These are phyloP conservation scores for Microstegium vimineum DNA, from an alignment of 176 grass and related monocot genomes.

Conservation along the genomic window DNA sequence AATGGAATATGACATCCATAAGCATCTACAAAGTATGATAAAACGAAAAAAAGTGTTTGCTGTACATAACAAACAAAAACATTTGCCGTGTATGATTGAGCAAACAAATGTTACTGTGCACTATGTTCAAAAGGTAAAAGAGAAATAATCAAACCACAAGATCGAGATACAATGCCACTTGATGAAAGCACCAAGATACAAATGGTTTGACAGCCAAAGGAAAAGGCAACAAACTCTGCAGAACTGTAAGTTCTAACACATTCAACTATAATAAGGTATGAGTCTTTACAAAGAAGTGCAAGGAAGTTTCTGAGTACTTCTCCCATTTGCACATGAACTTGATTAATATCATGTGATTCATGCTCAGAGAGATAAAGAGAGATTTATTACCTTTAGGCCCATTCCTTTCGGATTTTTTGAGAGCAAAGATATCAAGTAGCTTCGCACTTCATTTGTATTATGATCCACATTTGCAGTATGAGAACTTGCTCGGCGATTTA, in stretches of 20 bases:
- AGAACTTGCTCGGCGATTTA: slow-evolving; percentile 32
- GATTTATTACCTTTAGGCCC: slow-evolving; percentile 69
- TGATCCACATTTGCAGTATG: slow-evolving; percentile 47
- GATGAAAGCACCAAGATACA: slow-evolving; percentile 18
- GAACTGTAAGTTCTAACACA: neutral
- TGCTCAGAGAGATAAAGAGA: neutral
- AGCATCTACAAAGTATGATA: slow-evolving; percentile 3
- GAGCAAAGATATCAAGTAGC: slow-evolving; percentile 60
- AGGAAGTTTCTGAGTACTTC: neutral
- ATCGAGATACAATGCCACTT: slow-evolving; percentile 13
- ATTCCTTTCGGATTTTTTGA: slow-evolving; percentile 85
- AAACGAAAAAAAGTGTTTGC: neutral
- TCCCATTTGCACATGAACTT: neutral
- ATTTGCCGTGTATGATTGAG: neutral
- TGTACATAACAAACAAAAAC: neutral
- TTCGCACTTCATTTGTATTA: slow-evolving; percentile 50
- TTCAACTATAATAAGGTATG: neutral
- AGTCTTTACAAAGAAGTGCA: neutral
- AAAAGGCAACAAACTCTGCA: neutral
- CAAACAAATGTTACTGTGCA: neutral
- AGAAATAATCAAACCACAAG: neutral
- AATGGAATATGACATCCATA: neutral
- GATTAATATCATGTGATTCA: neutral
- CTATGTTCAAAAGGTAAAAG: neutral
- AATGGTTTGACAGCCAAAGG: neutral